Base-by-base conservation (phyloP, 140 eudicot genomes). In the Oenanthe javanica region DNA sequence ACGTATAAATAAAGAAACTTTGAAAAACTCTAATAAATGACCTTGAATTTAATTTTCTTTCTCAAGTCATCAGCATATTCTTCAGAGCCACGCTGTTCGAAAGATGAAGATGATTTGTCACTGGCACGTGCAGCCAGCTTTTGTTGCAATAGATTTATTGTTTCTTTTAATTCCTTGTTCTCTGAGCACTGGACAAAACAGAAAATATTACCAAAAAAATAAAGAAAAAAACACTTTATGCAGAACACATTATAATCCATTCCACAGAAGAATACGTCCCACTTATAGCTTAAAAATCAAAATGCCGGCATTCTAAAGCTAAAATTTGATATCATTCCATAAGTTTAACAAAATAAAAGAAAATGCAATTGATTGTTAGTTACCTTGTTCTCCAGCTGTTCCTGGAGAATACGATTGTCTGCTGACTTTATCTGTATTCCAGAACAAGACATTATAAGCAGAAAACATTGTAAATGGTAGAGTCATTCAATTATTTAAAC, bases 321-420 rank as follows among this genome's bases (percentile, higher is more conserved):
- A 10, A 64, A 25, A 9, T 23, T 64, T 25, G 16, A 64, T 64
- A 9, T 25, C 40, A 64, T 9, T 64, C 42, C 25, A 9, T 9
- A 64, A 23, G 18, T 64, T 64, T 23, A 25, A 23, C 40, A 6
- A 64, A 25, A 64, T 64, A n/a, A 9, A 64, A 6, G 31, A 16
- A 57, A 57, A 21, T 23, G 66, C 1, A 0, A 6, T 21, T 4
- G 59, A 52, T 52, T 12, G 57, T 51, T 9, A 67, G 19, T 47
- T 66, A 93, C 98, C 97, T 93, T 93, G 80, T 85, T 85, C 81
- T 93, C 93, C 79, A 93, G 85, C 81, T 93, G 98, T 76, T 93
- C 98, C 80, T 93, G 97, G 77, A 93, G 98, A 14, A 93, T 85
- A 63, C 97, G 91, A 83, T 93, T 93, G 83, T 93, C 98, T 61